Evolutionary conservation across 306 rosid genomes (phyloP).

Genomic region (Malus orientalis): DNA sequence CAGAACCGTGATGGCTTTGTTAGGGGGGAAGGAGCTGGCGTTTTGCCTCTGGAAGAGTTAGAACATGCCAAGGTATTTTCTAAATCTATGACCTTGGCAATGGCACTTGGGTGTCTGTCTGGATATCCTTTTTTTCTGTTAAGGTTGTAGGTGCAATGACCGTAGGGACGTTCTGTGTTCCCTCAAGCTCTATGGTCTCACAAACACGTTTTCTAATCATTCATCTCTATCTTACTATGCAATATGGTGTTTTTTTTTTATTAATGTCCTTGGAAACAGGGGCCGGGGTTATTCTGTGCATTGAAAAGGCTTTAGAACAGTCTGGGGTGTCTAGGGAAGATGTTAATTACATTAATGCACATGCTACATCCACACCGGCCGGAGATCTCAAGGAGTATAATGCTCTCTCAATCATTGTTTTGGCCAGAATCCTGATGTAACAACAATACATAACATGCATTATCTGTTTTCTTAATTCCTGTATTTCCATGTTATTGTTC

Average conservation of each 20-base stretch:
- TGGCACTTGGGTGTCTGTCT: not conserved
- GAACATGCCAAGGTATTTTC: slow-evolving; percentile 87
- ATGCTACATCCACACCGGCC: slow-evolving; percentile 90
- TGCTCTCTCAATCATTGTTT: slow-evolving; percentile 85
- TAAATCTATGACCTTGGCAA: not conserved
- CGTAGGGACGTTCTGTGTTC: not conserved
- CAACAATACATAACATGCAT: not conserved
- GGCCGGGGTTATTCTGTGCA: slow-evolving; percentile 78
- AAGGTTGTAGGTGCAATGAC: not conserved
- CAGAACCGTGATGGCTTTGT: slow-evolving; percentile 99
- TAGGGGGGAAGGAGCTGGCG: slow-evolving; percentile 98
- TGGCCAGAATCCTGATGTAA: slow-evolving; percentile 76
- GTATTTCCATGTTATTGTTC: not conserved
- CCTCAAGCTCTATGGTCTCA: not conserved
- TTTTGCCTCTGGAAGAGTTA: slow-evolving; percentile 82
- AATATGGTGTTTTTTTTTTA: not conserved
- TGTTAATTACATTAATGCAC: slow-evolving; percentile 91
- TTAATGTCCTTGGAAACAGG: slow-evolving; percentile 43
- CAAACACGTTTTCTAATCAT: not conserved
- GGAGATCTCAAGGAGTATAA: slow-evolving; percentile 89
- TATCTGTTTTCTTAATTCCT: not conserved
- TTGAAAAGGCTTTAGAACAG: slow-evolving; percentile 76
- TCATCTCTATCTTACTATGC: not conserved
- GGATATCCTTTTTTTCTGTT: not conserved
- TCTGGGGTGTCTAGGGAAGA: slow-evolving; percentile 82